Evolutionary conservation across 345 rosid genomes (phyloP).

Genomic region (Mercurialis annua): DNA sequence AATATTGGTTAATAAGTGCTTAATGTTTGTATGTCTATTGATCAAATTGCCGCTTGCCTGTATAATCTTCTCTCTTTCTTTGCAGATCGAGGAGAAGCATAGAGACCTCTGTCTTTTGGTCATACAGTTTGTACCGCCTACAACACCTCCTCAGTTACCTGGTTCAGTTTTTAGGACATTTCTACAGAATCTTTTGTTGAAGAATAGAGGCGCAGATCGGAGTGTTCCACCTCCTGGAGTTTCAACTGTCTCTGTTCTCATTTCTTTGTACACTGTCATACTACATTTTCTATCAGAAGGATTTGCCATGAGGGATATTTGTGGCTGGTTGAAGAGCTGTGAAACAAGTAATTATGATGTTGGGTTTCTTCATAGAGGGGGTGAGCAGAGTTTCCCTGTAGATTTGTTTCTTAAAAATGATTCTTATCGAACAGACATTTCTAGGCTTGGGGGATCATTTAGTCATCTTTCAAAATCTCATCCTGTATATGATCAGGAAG

Average conservation of each 20-base stretch:
- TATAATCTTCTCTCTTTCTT: slow-evolving; percentile 14
- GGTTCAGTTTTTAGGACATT: slow-evolving; percentile 91
- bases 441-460: slow-evolving; percentile 93
- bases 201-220: slow-evolving; percentile 86
- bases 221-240: slow-evolving; percentile 74
- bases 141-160: slow-evolving; percentile 66
- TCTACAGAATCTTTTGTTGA: slow-evolving; percentile 75
- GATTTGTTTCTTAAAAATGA: slow-evolving; percentile 77
- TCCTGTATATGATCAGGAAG: slow-evolving; percentile 63
- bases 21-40: not conserved
- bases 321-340: slow-evolving; percentile 55
- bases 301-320: slow-evolving; percentile 45
- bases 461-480: slow-evolving; percentile 73
- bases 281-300: slow-evolving; percentile 97
- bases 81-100: slow-evolving; percentile 95
- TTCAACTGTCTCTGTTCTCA: slow-evolving; percentile 80
- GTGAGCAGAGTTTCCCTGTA: slow-evolving; percentile 78
- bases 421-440: slow-evolving; percentile 70
- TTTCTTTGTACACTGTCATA: slow-evolving; percentile 73
- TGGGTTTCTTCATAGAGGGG: slow-evolving; percentile 93
- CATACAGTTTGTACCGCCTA: slow-evolving; percentile 83
- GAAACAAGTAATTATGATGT: slow-evolving; percentile 42
- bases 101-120: slow-evolving; percentile 86
- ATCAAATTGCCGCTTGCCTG: not conserved
- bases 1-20: no score